Evolutionary conservation across 75 land plant species (phyloP).

Genomic region (Cryptomeria japonica): DNA sequence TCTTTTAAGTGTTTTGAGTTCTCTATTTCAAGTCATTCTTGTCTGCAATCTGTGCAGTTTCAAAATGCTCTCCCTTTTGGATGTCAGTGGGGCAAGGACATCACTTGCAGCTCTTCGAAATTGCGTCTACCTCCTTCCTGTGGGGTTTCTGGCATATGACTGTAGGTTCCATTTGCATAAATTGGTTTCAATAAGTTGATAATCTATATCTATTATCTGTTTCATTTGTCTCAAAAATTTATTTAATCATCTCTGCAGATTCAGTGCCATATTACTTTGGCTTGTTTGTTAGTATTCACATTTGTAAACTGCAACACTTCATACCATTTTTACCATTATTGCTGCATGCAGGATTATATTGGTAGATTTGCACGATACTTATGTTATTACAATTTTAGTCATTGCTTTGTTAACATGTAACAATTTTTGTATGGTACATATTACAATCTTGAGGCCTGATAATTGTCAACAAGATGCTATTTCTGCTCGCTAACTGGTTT

Average conservation of each 20-base stretch:
- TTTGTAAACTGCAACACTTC: neutral
- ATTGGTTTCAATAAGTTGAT: neutral
- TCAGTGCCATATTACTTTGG: neutral
- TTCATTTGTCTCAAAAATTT: neutral
- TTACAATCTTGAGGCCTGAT: neutral
- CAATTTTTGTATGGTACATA: neutral
- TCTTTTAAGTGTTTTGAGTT: neutral
- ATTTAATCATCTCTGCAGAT: neutral
- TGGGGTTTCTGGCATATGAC: constrained; percentile 81
- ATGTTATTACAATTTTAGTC: neutral
- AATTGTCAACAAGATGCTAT: neutral
- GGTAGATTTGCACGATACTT: neutral
- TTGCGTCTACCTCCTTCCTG: constrained; percentile 78
- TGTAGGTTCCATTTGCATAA: constrained; percentile 42
- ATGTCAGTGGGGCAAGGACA: constrained; percentile 73
- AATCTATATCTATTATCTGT: neutral
- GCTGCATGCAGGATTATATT: neutral
- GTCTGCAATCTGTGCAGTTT: constrained; percentile 40
- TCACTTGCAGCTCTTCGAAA: constrained; percentile 80
- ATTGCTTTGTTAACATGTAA: neutral
- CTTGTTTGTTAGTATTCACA: neutral
- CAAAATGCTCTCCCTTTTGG: constrained; percentile 79
- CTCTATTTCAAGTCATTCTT: neutral
- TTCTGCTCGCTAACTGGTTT: neutral
- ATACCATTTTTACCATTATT: neutral